These are phyloP conservation scores for Pilatotrama ljubarskyi DNA, from an alignment of 768 basidiomycete species.

Conservation along the genomic window DNA sequence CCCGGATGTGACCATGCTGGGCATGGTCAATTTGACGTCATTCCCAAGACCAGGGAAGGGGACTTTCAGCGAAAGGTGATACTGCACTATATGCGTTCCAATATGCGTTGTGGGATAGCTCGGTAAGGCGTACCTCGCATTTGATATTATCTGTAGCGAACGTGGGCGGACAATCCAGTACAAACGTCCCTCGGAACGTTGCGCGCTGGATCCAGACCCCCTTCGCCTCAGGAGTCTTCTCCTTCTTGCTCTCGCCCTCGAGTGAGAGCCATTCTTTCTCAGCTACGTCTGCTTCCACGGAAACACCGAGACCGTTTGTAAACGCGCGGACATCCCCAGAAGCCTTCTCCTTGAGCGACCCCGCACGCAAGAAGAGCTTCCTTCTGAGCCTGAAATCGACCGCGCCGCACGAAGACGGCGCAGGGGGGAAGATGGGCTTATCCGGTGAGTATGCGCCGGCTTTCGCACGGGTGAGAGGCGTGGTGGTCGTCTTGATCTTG, in stretches of 20 bases:
- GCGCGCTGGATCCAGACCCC: constrained; percentile 21
- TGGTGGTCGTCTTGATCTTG: constrained; percentile 15
- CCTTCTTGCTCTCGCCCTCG: background rate
- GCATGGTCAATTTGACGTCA: constrained; percentile 1
- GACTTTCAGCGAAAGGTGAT: constrained; percentile 10
- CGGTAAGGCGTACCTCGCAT: constrained; percentile 1
- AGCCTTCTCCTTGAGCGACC: background rate
- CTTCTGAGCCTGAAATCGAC: constrained; percentile 13
- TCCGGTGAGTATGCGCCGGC: background rate
- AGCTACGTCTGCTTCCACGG: background rate
- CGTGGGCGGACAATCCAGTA: constrained; percentile 16
- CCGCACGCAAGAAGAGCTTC: background rate
- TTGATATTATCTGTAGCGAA: constrained; percentile 3
- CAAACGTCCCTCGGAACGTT: constrained; percentile 12
- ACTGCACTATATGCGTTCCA: background rate
- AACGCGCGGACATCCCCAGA: too few species aligned
- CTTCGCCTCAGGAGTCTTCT: background rate
- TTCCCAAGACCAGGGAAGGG: constrained; percentile 19
- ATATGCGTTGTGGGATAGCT: too few species aligned
- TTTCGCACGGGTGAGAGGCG: constrained; percentile 2
- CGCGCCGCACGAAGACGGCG: background rate
- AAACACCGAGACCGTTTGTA: too few species aligned
- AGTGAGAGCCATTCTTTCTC: constrained; percentile 2
- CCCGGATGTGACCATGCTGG: constrained; percentile 9
- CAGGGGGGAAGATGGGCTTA: constrained; percentile 10